These are phyloP conservation scores for Ogataea zsoltii DNA, from an alignment of 805 yeast genomes.

Conservation along the genomic window DNA sequence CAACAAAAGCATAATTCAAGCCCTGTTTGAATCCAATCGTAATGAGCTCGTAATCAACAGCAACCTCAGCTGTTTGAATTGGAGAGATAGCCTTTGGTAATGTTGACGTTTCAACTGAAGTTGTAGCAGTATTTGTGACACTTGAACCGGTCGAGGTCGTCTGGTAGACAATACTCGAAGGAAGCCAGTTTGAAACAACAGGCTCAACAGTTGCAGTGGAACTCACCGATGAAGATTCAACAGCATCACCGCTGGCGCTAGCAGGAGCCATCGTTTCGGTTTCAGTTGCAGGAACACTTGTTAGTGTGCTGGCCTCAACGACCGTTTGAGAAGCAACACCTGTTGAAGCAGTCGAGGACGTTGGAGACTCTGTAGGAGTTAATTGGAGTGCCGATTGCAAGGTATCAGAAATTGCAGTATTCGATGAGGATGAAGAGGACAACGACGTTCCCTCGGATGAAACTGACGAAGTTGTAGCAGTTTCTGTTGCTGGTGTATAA, in stretches of 20 bases:
- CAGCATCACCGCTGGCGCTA: background rate
- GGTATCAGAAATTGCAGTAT: too few species aligned
- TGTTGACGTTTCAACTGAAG: constrained; percentile 45
- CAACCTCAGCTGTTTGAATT: constrained; percentile 40
- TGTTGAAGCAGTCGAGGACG: too few species aligned
- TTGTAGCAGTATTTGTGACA: constrained; percentile 24
- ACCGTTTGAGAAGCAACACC: too few species aligned
- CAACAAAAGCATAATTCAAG: constrained; percentile 84
- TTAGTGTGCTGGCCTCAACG: too few species aligned
- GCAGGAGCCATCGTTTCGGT: background rate
- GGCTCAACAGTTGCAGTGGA: constrained; percentile 2
- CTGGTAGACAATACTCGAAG: constrained; percentile 42
- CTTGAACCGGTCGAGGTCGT: constrained; percentile 32
- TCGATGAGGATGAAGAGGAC: too few species aligned
- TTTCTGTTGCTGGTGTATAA: too few species aligned
- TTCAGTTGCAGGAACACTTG: too few species aligned
- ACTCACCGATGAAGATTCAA: background rate
- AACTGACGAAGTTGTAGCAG: too few species aligned
- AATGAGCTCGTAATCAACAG: constrained; percentile 53
- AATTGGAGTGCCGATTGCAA: too few species aligned
- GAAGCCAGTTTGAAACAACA: constrained; percentile 40
- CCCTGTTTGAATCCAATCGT: constrained; percentile 77
- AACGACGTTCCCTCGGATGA: too few species aligned
- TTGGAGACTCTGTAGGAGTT: too few species aligned
- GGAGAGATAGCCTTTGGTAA: constrained; percentile 84